phyloP scores from a whole-genome alignment of 2,329 filamentous ascomycete genomes.

The Diaporthe aspalathi region DNA sequence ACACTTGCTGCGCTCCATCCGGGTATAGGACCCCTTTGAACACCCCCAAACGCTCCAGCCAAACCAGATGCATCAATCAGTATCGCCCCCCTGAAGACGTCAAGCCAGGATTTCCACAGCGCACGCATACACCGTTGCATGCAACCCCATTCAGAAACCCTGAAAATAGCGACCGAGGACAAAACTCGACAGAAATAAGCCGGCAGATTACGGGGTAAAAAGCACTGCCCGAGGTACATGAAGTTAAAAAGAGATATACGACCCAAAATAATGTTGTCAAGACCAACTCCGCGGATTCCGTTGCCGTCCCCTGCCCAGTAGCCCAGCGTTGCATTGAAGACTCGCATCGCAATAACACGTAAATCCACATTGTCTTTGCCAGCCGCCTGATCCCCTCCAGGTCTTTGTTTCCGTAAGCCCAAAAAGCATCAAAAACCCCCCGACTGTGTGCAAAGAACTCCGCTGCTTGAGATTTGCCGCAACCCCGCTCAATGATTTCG shows the following conservation, averaged over 20 bases:
- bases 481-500: constrained; percentile 52
- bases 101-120: constrained; percentile 39
- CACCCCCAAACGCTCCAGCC: constrained; percentile 40
- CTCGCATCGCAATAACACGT: constrained; percentile 36
- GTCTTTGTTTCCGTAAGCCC: constrained; percentile 39
- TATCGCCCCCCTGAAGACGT: constrained; percentile 36
- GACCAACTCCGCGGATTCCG: constrained; percentile 40
- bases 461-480: constrained; percentile 42
- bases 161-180: constrained; percentile 35
- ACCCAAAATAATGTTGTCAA: constrained; percentile 32
- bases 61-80: constrained; percentile 40
- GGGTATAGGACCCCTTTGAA: constrained; percentile 40
- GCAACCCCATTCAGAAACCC: constrained; percentile 38
- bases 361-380: constrained; percentile 38
- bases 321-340: constrained; percentile 37
- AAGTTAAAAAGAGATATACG: constrained; percentile 37
- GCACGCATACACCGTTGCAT: constrained; percentile 33
- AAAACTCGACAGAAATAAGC: constrained; percentile 38
- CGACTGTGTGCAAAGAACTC: constrained; percentile 51
- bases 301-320: constrained; percentile 34
- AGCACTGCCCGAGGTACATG: constrained; percentile 38
- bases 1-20: constrained; percentile 31
- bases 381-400: constrained; percentile 38
- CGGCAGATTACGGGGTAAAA: constrained; percentile 39
- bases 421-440: constrained; percentile 42